Evolutionary conservation across 345 rosid genomes (phyloP), one percentile per base, ranked within the genome.

Genomic region (Camelina sativa): DNA sequence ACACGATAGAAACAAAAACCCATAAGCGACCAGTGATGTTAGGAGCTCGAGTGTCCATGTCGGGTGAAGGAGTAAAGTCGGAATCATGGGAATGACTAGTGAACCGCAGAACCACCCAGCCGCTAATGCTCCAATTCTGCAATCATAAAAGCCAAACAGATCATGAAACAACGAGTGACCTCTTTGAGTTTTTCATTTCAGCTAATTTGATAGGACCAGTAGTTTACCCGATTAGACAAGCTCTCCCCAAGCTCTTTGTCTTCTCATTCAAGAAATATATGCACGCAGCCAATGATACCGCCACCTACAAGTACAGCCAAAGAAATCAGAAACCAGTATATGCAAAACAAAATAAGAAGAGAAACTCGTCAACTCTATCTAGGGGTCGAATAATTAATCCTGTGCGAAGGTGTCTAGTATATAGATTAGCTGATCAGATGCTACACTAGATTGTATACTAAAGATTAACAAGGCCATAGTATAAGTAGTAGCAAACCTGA

Each of bases 1-100:
- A 82, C 99, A 92, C 11, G 79, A 94, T 35, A 92, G 83, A 81
- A 92, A 95, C 87, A 95, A 79, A 88, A 87, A 88, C 56, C 66
- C 65, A 66, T 90, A 95, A 2, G 86, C 91, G 41, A 92, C 97
- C 65, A 95, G 76, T 30, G 99, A 89, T 34, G 99, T 95, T 67
- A 90, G 51, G 76, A 95, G 97, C 81, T 95, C 99, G 0, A 95
- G 98, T 8, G 94, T 88, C 99, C 99, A 95, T n/a, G 92, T 86
- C 8, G 94, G 98, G 68, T 82, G 85, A 28, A 90, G 65, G 43
- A 90, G 60, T 62, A 82, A 74, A 7, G 89, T 82, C 8, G 98
- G 99, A 66, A 95, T 82, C 91, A 87, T 80, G 0, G 98, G 99
- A n/a, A 90, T 91, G 43, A 87, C 54, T 43, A 91, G 32, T 9